Evolutionary conservation across 2,329 filamentous ascomycete genomes (phyloP), one percentile per base, ranked within the genome.

Genomic region (Fusarium sp.): DNA sequence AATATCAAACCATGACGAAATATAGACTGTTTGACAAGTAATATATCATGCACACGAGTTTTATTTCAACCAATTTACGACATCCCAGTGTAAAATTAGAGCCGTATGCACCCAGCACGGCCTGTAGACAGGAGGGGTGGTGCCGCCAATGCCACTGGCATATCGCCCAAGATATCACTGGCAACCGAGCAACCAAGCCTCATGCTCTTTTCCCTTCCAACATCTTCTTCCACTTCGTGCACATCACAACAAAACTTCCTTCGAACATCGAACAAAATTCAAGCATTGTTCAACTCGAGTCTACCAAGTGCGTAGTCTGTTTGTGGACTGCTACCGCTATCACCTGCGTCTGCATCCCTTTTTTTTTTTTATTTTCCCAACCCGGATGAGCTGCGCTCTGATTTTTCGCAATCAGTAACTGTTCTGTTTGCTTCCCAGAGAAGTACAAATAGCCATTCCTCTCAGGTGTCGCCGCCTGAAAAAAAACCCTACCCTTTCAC

Each of bases 161-260:
- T 54, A 54, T 54, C 50, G 27, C 50, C 50, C 27, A 52, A 52
- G 48, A 52, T 52, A 52, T 52, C 48, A 52, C 50, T 54, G 50
- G 10, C 27, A 54, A 52, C 48, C 48, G 16, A 31, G 24, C 11
- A 29, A 18, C 16, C 24, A 31, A 52, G 18, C 50, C 27, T 54
- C 50, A 20, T 54, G 13, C 27, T 54, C n/a, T 54, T 31, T 54
- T 54, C 50, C 50, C 50, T 54, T 33, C 27, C 50, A 54, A 4
- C 18, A 20, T 29, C 18, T 31, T 29, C 18, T 31, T 20, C n/a
- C 27, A 54, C 50, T 11, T 13, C 20, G 41, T 45, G 50, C 5
- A n/a, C 18, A 54, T 54, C 27, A 54, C 6, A 54, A 16, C 50
- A 54, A 54, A 54, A 54, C 4, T 1, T 37, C 20, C 27, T 54